Evolutionary conservation across 1,284 basidiomycete species (phyloP).

Genomic region (Pholiota adiposa): DNA sequence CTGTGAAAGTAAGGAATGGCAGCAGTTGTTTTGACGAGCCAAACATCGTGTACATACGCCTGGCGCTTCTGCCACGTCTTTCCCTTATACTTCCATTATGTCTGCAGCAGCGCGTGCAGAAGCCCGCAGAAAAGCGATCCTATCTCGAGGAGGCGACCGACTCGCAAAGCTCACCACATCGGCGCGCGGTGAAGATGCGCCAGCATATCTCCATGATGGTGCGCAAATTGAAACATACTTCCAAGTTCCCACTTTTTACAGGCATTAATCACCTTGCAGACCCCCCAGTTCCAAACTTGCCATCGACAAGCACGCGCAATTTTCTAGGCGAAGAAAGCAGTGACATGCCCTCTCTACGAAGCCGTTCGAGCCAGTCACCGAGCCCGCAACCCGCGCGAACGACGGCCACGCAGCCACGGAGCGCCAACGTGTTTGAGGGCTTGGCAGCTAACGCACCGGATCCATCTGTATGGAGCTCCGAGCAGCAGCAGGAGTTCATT

Average conservation of each 20-base stretch:
- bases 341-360: conserved; percentile 46
- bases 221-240: conserved; percentile 15
- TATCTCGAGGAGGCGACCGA: conserved; percentile 68
- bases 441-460: conserved; percentile 37
- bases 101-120: conserved; percentile 66
- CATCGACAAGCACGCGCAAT: conserved; percentile 37
- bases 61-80: not conserved
- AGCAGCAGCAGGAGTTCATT: conserved; percentile 69
- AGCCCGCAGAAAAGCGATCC: conserved; percentile 75
- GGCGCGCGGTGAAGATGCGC: conserved; percentile 71
- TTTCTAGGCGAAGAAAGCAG: conserved; percentile 67
- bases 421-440: conserved; percentile 26
- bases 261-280: conserved; percentile 34
- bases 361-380: conserved; percentile 30
- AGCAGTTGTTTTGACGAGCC: not conserved
- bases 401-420: conserved; percentile 21
- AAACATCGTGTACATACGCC: conserved; percentile 1
- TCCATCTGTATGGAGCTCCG: conserved; percentile 63
- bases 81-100: conserved; percentile 28
- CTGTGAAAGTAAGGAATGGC: too few species aligned
- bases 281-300: conserved; percentile 44
- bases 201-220: conserved; percentile 63
- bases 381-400: conserved; percentile 33
- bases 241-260: conserved; percentile 2
- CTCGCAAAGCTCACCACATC: conserved; percentile 76